phyloP scores from a whole-genome alignment of 352 stramenopile species.

The Phytopythium kandeliae region DNA sequence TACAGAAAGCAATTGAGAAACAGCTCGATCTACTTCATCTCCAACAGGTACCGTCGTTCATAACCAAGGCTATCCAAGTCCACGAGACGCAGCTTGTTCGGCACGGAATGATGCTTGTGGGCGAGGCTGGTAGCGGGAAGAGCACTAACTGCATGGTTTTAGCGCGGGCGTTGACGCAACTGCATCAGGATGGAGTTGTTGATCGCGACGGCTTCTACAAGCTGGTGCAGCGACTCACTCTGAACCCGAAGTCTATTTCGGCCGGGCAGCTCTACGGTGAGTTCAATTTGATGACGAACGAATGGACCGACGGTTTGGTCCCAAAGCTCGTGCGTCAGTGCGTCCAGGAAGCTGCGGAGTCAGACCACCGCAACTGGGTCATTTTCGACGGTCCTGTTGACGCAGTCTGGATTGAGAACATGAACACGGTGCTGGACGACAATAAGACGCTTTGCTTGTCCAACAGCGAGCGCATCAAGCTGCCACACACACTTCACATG shows the following conservation, averaged over 20 bases:
- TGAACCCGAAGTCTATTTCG: conserved; percentile 96
- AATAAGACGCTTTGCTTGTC: conserved; percentile 86
- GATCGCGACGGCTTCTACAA: conserved; percentile 87
- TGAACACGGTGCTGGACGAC: conserved; percentile 87
- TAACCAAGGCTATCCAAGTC: conserved; percentile 85
- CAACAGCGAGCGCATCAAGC: conserved; percentile 86
- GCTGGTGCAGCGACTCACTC: conserved; percentile 76
- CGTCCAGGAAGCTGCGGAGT: conserved; percentile 70
- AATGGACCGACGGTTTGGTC: conserved; percentile 93
- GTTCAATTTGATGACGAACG: conserved; percentile 92
- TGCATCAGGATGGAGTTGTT: conserved; percentile 73
- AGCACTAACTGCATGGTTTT: conserved; percentile 81
- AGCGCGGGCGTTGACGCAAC: conserved; percentile 58
- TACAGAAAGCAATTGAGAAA: conserved; percentile 87
- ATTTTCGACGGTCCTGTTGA: conserved; percentile 90
- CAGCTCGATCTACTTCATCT: conserved; percentile 68
- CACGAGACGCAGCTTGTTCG: conserved; percentile 90
- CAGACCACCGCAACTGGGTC: conserved; percentile 87
- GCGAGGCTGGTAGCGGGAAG: conserved; percentile 88
- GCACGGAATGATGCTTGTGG: conserved; percentile 94
- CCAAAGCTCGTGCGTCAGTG: conserved; percentile 91
- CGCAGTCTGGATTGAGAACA: conserved; percentile 93
- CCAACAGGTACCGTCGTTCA: conserved; percentile 83
- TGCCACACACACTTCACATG: conserved; percentile 86
- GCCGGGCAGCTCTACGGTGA: conserved; percentile 94